Base-by-base conservation (phyloP, 2,329 filamentous ascomycete genomes). In the Verticillium alfalfae region DNA sequence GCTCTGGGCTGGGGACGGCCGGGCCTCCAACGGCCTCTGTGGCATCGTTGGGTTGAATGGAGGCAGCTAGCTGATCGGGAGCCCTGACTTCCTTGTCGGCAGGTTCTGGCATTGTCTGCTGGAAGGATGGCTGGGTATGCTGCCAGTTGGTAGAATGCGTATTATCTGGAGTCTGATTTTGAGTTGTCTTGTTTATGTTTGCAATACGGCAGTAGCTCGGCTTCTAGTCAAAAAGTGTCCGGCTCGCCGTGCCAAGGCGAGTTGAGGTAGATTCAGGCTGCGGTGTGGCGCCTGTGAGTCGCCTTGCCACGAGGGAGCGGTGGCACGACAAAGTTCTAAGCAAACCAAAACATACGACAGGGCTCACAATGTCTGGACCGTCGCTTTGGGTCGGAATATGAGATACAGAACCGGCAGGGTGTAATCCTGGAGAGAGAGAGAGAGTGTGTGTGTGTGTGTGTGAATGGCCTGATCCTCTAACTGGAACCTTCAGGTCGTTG, bases 21-120 rank as follows among this genome's bases (percentile, higher is more conserved):
- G 62, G 31, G 52, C 57, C 52, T 31, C 65, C 61, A 10, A 60
- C 60, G 18, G 56, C 58, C 7, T 62, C 60, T n/a, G 60, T 60
- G 55, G 59, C n/a, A 13, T 62, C 45, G 49, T 63, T 60, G 16
- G 70, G 68, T n/a, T 72, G 65, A 31, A 71, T 61, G n/a, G 68
- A 65, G 57, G 69, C 69, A 49, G 70, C 71, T 55, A 68, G 64
- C 55, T 66, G 63, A 64, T 74, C 70, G 38, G 70, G 66, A 37
- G 71, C 68, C 62, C 67, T 70, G 41, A 68, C 67, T 56, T 70
- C 68, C 61, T 71, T 73, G 49, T 69, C 70, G 58, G 63, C 59
- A 10, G 66, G 64, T 36, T 68, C 67, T 57, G 70, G 63, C 72
- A 74, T 74, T 26, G 26, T 39, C 45, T 13, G 39, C 15, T 16